These are phyloP conservation scores for Rutstroemia sp. DNA, from an alignment of 2,329 filamentous ascomycete genomes.

Conservation along the genomic window DNA sequence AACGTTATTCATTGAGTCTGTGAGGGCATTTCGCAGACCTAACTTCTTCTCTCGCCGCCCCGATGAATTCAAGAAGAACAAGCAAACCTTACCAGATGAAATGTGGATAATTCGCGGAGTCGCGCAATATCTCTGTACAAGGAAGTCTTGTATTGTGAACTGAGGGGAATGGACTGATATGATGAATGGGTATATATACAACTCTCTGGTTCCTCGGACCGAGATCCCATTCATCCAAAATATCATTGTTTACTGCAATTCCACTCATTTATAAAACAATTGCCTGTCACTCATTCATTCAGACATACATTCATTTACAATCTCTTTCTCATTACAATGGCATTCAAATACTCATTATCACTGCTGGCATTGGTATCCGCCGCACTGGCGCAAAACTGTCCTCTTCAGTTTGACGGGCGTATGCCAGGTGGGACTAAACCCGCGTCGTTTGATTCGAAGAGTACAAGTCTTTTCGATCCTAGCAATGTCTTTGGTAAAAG, in stretches of 20 bases:
- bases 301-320: background rate
- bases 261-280: background rate
- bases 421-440: slow-evolving; percentile 33
- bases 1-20: too few species aligned
- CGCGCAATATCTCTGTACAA: too few species aligned
- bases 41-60: too few species aligned
- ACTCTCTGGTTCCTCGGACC: background rate
- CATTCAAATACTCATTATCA: slow-evolving; percentile 1
- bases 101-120: too few species aligned
- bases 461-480: slow-evolving; percentile 41
- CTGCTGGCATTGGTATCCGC: slow-evolving; percentile 14
- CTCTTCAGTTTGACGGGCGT: slow-evolving; percentile 41
- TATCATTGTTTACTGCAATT: background rate
- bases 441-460: slow-evolving; percentile 34
- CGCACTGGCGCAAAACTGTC: slow-evolving; percentile 29
- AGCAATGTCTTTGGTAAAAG: slow-evolving; percentile 44
- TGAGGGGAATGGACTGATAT: background rate
- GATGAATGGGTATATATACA: background rate
- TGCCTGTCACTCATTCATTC: background rate
- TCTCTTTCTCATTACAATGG: background rate
- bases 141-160: too few species aligned
- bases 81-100: too few species aligned
- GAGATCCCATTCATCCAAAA: slow-evolving; percentile 3
- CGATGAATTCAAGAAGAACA: too few species aligned
- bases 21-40: too few species aligned